phyloP scores from a whole-genome alignment of 1,284 basidiomycete genomes.

The Tilletia setariae region DNA sequence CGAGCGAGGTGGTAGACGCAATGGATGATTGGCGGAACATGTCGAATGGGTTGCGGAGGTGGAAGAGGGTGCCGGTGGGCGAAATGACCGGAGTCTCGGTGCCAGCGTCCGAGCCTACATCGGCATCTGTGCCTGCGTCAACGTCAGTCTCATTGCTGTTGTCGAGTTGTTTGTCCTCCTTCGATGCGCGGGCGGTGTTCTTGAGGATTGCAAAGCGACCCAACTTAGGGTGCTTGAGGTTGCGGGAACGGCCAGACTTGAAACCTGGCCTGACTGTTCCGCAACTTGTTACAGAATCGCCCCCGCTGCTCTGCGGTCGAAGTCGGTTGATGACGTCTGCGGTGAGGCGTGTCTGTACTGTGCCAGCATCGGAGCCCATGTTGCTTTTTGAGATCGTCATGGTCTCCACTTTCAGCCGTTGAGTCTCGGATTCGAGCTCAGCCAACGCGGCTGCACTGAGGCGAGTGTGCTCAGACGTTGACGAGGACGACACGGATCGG shows the following conservation, averaged over 20 bases:
- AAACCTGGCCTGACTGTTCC: neutral
- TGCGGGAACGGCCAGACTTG: neutral
- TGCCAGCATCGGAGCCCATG: too few species aligned
- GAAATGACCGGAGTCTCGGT: slow-evolving; percentile 2
- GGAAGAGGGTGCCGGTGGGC: neutral
- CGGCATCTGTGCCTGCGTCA: neutral
- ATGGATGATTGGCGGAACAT: neutral
- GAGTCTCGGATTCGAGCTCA: slow-evolving; percentile 2
- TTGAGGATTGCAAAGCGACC: neutral
- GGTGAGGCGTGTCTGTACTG: too few species aligned
- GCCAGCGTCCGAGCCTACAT: neutral
- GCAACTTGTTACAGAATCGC: neutral
- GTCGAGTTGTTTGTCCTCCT: neutral
- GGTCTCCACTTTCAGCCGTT: too few species aligned
- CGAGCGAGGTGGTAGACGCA: too few species aligned
- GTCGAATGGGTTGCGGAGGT: neutral
- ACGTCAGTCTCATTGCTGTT: neutral
- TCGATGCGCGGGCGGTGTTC: neutral
- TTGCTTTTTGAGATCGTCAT: too few species aligned
- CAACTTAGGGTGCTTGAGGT: neutral
- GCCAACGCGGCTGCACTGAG: slow-evolving; percentile 7
- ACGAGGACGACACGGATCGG: neutral
- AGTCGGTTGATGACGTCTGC: too few species aligned
- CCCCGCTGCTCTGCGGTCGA: neutral
- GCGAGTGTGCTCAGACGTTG: neutral